These are phyloP conservation scores for Clarkia xantiana DNA, from an alignment of 345 rosid genomes.

Conservation along the genomic window DNA sequence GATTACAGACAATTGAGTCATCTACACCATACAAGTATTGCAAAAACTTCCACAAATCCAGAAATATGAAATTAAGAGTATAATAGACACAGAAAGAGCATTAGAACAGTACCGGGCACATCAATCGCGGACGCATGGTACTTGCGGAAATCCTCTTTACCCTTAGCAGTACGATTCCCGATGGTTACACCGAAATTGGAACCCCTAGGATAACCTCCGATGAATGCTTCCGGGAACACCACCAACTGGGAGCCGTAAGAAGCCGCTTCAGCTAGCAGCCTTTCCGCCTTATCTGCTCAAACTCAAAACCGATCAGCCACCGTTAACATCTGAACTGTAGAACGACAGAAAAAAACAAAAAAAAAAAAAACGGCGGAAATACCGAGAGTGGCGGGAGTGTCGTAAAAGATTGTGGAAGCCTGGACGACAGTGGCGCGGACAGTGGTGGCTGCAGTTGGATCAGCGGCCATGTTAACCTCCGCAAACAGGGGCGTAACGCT, in stretches of 20 bases:
- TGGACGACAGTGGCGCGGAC: constrained; percentile 92
- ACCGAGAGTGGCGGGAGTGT: constrained; percentile 85
- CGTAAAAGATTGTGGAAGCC: constrained; percentile 83
- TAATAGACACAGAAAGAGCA: too few relatives aligned
- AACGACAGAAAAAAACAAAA: not conserved
- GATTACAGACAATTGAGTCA: too few relatives aligned
- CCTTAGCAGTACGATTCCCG: constrained; percentile 61
- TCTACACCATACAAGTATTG: too few relatives aligned
- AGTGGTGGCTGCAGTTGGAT: constrained; percentile 31
- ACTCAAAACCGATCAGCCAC: not conserved
- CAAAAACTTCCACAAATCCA: too few relatives aligned
- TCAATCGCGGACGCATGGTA: constrained; percentile 80
- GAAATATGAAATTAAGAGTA: too few relatives aligned
- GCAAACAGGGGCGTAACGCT: constrained; percentile 32
- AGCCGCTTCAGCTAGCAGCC: constrained; percentile 74
- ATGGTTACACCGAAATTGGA: constrained; percentile 60
- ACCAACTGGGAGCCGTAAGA: constrained; percentile 71
- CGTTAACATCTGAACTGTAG: not conserved
- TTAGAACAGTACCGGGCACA: constrained; percentile 48
- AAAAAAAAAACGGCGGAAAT: not conserved
- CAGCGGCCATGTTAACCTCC: constrained; percentile 67
- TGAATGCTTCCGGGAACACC: constrained; percentile 88
- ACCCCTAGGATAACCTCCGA: constrained; percentile 92
- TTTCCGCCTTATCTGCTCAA: constrained; percentile 69
- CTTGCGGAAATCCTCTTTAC: constrained; percentile 74